Conservation (phyloP, 2,329 filamentous ascomycete species). For the Furcasterigmium furcatum region DNA sequence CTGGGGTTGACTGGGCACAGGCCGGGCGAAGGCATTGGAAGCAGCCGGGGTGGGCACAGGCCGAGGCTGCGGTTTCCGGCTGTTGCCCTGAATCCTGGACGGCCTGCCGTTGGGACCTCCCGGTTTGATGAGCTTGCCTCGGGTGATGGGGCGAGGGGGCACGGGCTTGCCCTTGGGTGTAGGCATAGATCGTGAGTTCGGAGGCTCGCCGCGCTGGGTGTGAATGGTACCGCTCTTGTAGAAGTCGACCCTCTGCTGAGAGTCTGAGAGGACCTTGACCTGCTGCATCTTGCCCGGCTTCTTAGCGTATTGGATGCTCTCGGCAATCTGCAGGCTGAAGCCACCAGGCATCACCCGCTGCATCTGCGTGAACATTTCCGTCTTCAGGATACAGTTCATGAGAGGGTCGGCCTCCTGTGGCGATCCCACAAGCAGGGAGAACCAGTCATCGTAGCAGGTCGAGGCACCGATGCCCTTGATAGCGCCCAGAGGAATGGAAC, state of each 20-base stretch:
- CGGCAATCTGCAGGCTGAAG: conserved; percentile 78
- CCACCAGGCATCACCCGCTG: conserved; percentile 74
- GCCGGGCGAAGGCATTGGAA: conserved; percentile 20
- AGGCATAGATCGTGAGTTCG: conserved; percentile 77
- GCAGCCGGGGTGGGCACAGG: conserved; percentile 33
- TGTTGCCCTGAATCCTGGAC: conserved; percentile 60
- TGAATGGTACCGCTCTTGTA: conserved; percentile 96
- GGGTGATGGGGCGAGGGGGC: conserved; percentile 85
- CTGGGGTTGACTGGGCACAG: conserved; percentile 8
- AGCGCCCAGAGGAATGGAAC: conserved; percentile 76
- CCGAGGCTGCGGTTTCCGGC: conserved; percentile 40
- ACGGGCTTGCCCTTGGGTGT: conserved; percentile 86
- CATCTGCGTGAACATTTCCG: conserved; percentile 93
- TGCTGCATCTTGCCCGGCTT: conserved; percentile 89
- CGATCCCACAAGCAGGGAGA: conserved; percentile 86
- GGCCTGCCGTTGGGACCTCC: conserved; percentile 82
- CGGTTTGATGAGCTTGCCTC: conserved; percentile 86
- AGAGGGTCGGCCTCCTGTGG: conserved; percentile 91
- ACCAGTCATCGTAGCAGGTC: conserved; percentile 90
- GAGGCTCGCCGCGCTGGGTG: conserved; percentile 77
- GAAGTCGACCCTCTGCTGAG: conserved; percentile 69
- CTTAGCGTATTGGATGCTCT: conserved; percentile 92
- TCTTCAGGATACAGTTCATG: conserved; percentile 91
- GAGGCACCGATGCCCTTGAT: conserved; percentile 87
- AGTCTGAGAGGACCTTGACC: conserved; percentile 89